A percentile compares a stretch with the other conserved stretches of the same genome.
phyloP scores from a whole-genome alignment of 2,329 filamentous ascomycete species.

The Biscogniauxia mediterranea region DNA sequence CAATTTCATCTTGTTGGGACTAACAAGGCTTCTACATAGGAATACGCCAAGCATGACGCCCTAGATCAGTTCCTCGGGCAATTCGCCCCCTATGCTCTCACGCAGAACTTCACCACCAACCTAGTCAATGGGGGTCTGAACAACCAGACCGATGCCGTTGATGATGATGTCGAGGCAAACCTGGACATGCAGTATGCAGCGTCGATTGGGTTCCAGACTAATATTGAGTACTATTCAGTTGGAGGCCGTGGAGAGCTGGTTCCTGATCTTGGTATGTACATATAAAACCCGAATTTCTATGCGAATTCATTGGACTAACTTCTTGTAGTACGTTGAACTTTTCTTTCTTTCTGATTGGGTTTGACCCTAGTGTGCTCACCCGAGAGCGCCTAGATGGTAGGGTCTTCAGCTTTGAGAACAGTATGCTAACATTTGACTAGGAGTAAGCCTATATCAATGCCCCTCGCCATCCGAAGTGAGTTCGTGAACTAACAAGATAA shows the following conservation, averaged over 20 bases:
- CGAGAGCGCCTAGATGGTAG: constrained; percentile 25
- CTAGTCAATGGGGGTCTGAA: constrained; percentile 56
- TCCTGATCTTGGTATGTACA: constrained; percentile 39
- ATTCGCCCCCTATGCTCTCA: constrained; percentile 50
- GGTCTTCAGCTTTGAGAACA: constrained; percentile 6
- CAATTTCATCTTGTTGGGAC: neutral
- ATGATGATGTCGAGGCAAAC: constrained; percentile 51
- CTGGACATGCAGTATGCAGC: constrained; percentile 58
- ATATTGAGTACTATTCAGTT: constrained; percentile 53
- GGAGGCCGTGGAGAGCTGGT: constrained; percentile 52
- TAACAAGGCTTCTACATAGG: constrained; percentile 9
- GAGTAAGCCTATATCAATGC: neutral
- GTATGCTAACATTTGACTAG: constrained; percentile 6
- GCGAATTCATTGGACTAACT: neutral
- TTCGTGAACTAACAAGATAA: neutral
- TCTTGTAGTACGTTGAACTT: neutral
- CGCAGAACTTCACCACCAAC: constrained; percentile 53
- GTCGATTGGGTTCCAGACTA: constrained; percentile 49
- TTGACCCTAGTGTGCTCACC: neutral
- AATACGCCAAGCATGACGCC: constrained; percentile 37
- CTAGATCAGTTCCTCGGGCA: constrained; percentile 46
- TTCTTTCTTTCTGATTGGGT: neutral
- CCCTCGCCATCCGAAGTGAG: neutral
- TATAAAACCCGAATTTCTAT: neutral
- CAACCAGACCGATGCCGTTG: constrained; percentile 40